Conservation (phyloP, 805 yeast genomes). For the Tetrapisispora phaffii region DNA sequence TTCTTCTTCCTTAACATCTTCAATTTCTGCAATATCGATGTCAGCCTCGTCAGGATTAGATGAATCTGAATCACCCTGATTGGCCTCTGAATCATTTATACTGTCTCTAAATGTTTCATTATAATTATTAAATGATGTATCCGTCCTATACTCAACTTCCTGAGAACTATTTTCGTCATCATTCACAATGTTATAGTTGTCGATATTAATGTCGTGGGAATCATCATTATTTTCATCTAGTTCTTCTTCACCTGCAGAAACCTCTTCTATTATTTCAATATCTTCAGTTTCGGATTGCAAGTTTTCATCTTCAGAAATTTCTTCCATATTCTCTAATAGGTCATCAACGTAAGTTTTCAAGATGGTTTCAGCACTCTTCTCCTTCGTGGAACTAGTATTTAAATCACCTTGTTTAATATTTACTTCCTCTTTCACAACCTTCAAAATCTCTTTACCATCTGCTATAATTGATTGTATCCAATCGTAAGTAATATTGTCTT, state of each 20-base stretch:
- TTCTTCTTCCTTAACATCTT: background rate
- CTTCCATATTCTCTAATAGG: background rate
- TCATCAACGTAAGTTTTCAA: background rate
- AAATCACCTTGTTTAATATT: background rate
- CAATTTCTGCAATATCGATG: background rate
- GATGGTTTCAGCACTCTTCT: background rate
- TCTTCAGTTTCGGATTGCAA: background rate
- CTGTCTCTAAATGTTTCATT: background rate
- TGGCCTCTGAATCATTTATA: no score
- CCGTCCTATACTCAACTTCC: background rate
- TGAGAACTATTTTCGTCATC: background rate
- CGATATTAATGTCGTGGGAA: no score
- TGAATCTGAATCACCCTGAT: background rate
- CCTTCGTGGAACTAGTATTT: background rate
- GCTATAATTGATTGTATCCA: background rate
- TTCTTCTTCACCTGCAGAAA: background rate
- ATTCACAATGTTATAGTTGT: no score
- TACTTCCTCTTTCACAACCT: background rate
- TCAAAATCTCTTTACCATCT: background rate
- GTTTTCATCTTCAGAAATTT: background rate
- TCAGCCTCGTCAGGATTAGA: background rate
- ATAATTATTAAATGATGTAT: no score
- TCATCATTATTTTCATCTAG: background rate
- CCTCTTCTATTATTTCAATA: background rate
- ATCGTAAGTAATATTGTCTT: background rate